phyloP scores from a whole-genome alignment of 768 basidiomycete species.

The Strobilomyces echinocephalus region DNA sequence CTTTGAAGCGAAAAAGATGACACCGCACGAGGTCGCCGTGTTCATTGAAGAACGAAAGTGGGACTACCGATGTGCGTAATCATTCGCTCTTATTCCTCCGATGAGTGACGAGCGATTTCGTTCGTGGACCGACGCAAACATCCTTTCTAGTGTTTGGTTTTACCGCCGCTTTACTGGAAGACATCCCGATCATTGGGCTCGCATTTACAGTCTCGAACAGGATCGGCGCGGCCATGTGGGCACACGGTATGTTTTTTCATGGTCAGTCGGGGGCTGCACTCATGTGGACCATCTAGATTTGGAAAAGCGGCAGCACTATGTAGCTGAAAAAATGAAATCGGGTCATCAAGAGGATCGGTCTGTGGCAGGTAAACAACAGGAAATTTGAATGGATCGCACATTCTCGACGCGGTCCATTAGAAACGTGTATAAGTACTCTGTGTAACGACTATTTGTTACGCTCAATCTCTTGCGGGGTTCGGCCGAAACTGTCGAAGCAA shows the following conservation, averaged over 20 bases:
- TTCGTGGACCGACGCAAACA: not conserved
- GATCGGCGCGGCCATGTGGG: constrained; percentile 94
- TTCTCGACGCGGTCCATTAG: not conserved
- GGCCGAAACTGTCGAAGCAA: too few relatives aligned
- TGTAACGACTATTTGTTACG: too few relatives aligned
- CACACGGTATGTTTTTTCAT: constrained; percentile 54
- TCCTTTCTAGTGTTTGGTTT: constrained; percentile 71
- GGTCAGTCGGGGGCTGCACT: not conserved
- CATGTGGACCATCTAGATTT: constrained; percentile 40
- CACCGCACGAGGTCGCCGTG: constrained; percentile 54
- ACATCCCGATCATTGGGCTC: constrained; percentile 75
- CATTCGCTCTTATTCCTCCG: not conserved
- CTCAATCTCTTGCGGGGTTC: too few relatives aligned
- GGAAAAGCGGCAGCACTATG: constrained; percentile 52
- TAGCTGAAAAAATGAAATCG: constrained; percentile 30
- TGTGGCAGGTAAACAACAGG: not conserved
- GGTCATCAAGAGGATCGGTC: not conserved
- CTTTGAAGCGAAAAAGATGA: constrained; percentile 83
- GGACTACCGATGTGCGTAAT: constrained; percentile 68
- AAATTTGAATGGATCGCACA: not conserved
- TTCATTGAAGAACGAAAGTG: constrained; percentile 89
- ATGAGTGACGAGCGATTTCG: not conserved
- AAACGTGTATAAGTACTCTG: not conserved
- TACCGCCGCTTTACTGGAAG: constrained; percentile 73
- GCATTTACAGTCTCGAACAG: constrained; percentile 82